Base-by-base conservation (phyloP, 352 stramenopile genomes). In the Phytophthora pinifolia region DNA sequence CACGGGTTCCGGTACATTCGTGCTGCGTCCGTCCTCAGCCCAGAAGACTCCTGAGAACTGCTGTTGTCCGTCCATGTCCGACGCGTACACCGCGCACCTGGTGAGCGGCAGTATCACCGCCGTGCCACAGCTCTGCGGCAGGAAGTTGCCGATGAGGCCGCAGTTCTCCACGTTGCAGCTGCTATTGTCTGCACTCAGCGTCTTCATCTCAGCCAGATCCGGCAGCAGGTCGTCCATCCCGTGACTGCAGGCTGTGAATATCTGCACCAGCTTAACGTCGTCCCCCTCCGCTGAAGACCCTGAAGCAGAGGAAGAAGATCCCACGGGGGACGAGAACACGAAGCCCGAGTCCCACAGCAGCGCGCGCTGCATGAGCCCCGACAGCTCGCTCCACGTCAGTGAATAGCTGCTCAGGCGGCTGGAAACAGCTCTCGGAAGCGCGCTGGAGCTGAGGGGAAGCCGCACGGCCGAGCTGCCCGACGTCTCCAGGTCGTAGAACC, bases 261-360 rank as follows among this genome's bases (percentile, higher is more conserved):
- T 74, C 50, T 86, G 80, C 48, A 85, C 68, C 33, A 87, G 65
- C 22, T 56, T 58, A 2, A 54, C 37, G 37, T 34, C 39, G 52
- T 62, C 37, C 8, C 44, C 51, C 37, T 51, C 55, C 7, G 6
- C n/a, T 4, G 47, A 58, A 0, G 58, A 54, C 2, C 51, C 55
- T 6, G 6, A n/a, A 3, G 52, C 55, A 0, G 58, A 51, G 1
- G 55, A 59, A 18, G 59, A 45, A 1, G 45, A 46, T 0, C 35
- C 31, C 1, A 47, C 31, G 10, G 58, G 29, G 12, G 64, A 64
- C 39, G 64, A 60, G 27, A 86, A 77, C 33, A 90, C 77, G 41
- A 80, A 83, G 25, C 77, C 79, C 0, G 73, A 68, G 66, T 90
- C 79, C 79, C 79, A 90, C 42, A 90, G 69, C 50, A 90, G 55